Percentiles rank a stretch among this genome's conserved stretches.
phyloP scores from a whole-genome alignment of 768 basidiomycete species.

The Brasilioporus rufonigricans region DNA sequence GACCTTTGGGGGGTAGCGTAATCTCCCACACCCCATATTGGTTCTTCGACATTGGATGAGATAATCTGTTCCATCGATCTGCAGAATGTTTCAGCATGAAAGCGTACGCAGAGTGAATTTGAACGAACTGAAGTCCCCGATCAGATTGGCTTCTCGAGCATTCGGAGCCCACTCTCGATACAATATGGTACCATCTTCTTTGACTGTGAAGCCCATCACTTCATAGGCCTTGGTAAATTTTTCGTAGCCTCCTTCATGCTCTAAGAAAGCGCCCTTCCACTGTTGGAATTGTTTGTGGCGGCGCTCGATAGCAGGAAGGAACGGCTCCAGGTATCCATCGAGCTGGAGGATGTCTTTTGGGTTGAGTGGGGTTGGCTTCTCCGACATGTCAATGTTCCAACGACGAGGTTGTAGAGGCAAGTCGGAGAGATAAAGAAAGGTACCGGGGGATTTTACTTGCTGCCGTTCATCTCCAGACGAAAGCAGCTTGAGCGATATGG shows the following conservation, averaged over 20 bases:
- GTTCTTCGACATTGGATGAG: conserved; percentile 85
- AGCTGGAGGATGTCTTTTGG: conserved; percentile 55
- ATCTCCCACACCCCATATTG: conserved; percentile 91
- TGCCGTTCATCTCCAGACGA: background rate
- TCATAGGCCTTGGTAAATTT: conserved; percentile 57
- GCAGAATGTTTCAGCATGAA: conserved; percentile 4
- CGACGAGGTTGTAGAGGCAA: background rate
- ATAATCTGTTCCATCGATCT: conserved; percentile 87
- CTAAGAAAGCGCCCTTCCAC: conserved; percentile 75
- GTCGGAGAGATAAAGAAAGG: background rate
- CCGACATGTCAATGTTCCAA: conserved; percentile 34
- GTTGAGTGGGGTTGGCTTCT: conserved; percentile 46
- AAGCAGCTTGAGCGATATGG: background rate
- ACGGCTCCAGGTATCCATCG: conserved; percentile 75
- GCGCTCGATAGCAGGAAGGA: conserved; percentile 64
- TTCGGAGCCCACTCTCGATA: conserved; percentile 99
- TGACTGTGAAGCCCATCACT: conserved; percentile 71
- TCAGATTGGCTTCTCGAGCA: conserved; percentile 75
- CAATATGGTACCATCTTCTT: conserved; percentile 59
- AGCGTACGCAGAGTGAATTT: background rate
- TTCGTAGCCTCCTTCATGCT: conserved; percentile 82
- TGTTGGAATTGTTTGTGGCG: conserved; percentile 66
- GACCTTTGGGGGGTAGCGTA: conserved; percentile 59
- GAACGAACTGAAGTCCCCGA: conserved; percentile 94
- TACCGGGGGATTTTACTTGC: background rate